A percentile compares a stretch with the other conserved stretches of the same genome.
These are phyloP conservation scores for Lecanicillium sp. DNA, from an alignment of 2,329 filamentous ascomycete species.

Conservation along the genomic window DNA sequence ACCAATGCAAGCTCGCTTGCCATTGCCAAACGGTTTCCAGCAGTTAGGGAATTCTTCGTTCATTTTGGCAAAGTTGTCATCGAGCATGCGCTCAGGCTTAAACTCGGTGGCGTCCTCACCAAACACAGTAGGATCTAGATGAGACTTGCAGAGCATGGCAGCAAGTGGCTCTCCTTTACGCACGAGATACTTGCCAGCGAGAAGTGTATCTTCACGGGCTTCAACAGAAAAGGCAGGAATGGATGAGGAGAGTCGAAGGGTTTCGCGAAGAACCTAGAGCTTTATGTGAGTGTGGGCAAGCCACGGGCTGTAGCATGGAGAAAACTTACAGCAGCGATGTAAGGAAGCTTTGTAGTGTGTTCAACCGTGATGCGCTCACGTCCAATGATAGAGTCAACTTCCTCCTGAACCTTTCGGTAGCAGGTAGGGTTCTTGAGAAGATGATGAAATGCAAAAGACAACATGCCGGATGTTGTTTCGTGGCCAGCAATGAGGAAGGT, in stretches of 20 bases:
- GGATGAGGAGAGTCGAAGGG: constrained; percentile 53
- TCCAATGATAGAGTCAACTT: constrained; percentile 59
- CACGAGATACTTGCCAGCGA: constrained; percentile 55
- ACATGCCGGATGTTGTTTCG: constrained; percentile 60
- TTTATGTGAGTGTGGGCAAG: constrained; percentile 1
- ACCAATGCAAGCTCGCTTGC: constrained; percentile 62
- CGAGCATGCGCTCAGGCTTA: constrained; percentile 63
- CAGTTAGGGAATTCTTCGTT: constrained; percentile 52
- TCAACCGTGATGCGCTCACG: constrained; percentile 47
- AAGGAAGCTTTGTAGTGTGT: constrained; percentile 56
- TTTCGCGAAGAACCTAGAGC: constrained; percentile 49
- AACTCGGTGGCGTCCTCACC: constrained; percentile 59
- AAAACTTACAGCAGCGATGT: constrained; percentile 46
- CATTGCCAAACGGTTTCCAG: constrained; percentile 71
- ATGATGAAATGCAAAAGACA: constrained; percentile 58
- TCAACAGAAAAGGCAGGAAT: constrained; percentile 49
- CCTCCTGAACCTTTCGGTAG: constrained; percentile 53
- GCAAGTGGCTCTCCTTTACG: constrained; percentile 40
- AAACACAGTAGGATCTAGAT: constrained; percentile 55
- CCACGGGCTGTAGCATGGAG: neutral
- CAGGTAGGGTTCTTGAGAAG: constrained; percentile 54
- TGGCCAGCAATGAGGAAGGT: constrained; percentile 66
- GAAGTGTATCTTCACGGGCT: constrained; percentile 42
- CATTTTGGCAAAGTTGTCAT: constrained; percentile 54
- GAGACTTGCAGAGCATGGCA: constrained; percentile 42